A percentile compares a stretch with the other conserved stretches of the same genome.
These are phyloP conservation scores for Metschnikowia bowlesiae DNA, from an alignment of 805 yeast genomes.

Conservation along the genomic window DNA sequence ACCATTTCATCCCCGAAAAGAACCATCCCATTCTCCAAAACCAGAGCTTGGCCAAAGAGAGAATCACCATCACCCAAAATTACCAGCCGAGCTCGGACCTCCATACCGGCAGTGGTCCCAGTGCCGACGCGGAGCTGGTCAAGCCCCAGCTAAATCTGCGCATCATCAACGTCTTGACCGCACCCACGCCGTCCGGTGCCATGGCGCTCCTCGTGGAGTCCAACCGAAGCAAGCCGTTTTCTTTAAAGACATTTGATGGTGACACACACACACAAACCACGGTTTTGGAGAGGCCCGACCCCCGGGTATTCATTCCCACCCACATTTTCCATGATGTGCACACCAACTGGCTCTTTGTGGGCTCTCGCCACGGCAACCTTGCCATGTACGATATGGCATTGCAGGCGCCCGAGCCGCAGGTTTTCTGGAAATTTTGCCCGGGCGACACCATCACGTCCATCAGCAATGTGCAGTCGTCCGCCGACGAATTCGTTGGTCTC, in stretches of 20 bases:
- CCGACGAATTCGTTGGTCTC: conserved; percentile 23
- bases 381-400: conserved; percentile 45
- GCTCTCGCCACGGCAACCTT: conserved; percentile 68
- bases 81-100: background rate
- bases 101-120: no score
- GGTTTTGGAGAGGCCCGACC: conserved; percentile 22
- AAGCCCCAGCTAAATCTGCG: background rate
- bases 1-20: no score
- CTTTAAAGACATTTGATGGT: conserved; percentile 32
- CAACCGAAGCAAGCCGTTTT: conserved; percentile 53
- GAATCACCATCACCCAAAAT: background rate
- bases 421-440: conserved; percentile 39
- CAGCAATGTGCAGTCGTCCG: conserved; percentile 28
- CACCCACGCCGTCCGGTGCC: conserved; percentile 2
- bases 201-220: conserved; percentile 56
- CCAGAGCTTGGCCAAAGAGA: background rate
- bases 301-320: conserved; percentile 28
- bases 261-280: conserved; percentile 16
- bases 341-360: conserved; percentile 48
- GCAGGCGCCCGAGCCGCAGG: conserved; percentile 14
- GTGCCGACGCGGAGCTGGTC: no score
- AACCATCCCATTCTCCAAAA: no score
- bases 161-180: conserved; percentile 46
- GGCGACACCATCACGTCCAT: conserved; percentile 70
- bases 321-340: conserved; percentile 43